Conservation (phyloP, 768 basidiomycete species). For the Tulasnella sp. region DNA sequence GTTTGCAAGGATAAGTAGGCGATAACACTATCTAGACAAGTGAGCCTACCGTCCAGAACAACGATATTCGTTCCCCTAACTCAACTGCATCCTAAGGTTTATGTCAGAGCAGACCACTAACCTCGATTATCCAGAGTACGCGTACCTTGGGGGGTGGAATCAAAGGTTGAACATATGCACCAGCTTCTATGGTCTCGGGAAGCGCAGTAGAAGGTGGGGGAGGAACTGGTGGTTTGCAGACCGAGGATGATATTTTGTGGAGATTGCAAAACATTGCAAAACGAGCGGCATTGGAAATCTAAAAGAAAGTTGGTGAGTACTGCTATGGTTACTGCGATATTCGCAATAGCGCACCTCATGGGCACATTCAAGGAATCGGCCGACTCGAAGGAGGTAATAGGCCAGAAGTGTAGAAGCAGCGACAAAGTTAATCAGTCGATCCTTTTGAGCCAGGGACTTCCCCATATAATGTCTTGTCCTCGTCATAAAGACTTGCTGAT, state of each 20-base stretch:
- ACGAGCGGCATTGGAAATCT: slow-evolving; percentile 12
- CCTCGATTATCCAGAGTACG: no score
- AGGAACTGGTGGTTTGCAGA: slow-evolving; percentile 8
- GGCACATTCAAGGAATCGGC: slow-evolving; percentile 13
- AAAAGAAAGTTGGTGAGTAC: background rate
- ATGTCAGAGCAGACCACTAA: no score
- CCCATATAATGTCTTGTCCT: background rate
- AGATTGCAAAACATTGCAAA: slow-evolving; percentile 14
- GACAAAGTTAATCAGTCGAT: slow-evolving; percentile 14
- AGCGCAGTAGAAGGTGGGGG: background rate
- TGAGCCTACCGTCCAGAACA: slow-evolving; percentile 13
- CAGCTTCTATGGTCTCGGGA: background rate
- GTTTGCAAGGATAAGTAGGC: background rate
- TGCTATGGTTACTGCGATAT: background rate
- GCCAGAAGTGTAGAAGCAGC: slow-evolving; percentile 7
- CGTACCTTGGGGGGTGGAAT: slow-evolving; percentile 12
- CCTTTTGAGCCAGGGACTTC: slow-evolving; percentile 4
- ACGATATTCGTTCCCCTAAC: slow-evolving; percentile 10
- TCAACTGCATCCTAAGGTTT: slow-evolving; percentile 10
- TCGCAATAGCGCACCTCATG: slow-evolving; percentile 5
- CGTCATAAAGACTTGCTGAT: slow-evolving; percentile 8
- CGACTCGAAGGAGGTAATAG: slow-evolving; percentile 3
- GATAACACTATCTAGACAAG: background rate
- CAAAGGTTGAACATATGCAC: background rate
- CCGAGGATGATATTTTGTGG: slow-evolving; percentile 3